Base-by-base conservation (phyloP, 2,329 filamentous ascomycete genomes). In the Biscogniauxia mediterranea region DNA sequence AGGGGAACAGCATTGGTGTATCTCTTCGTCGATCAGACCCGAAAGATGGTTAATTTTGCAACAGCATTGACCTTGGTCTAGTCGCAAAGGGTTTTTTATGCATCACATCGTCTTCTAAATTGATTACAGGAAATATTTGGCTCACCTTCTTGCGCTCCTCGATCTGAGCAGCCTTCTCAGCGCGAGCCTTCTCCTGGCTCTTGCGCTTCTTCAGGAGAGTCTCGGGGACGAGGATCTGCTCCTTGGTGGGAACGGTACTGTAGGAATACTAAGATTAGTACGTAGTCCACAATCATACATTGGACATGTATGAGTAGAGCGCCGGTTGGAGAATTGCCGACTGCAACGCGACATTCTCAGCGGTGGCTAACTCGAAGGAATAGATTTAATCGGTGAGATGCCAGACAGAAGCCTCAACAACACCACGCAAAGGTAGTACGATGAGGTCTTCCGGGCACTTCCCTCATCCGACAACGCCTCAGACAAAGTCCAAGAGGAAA, bases 181-280 rank as follows among this genome's bases (percentile, higher is more conserved):
- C 93, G 80, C 93, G 91, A 80, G 93, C 93, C 89, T 97, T 97
- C 89, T 99, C 95, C 85, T 97, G 94, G 81, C 88, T 92, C 93
- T 99, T 99, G 86, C 95, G 92, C 92, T 99, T 99, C 91, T 99
- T 99, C 81, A 99, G 89, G 77, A 99, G 92, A 75, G 95, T 99
- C 92, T 99, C 95, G 74, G 95, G 95, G 79, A 98, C 92, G 80
- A 98, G 86, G 80, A 99, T 89, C 81, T 98, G 91, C 81, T 97
- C 92, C 82, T 93, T 83, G 81, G 93, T 96, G 73, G 95, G 92
- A 77, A 97, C 91, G 83, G 88, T 89, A 83, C 93, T 97, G 78
- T 76, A 78, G 69, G 73, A 64, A 66, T 58, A 61, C 79, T 87
- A 79, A 92, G 89, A 90, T 92, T 88, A 91, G 89, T 91, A 88